These are phyloP conservation scores for Teunomyces pallodes DNA, from an alignment of 805 yeast species.

Conservation along the genomic window DNA sequence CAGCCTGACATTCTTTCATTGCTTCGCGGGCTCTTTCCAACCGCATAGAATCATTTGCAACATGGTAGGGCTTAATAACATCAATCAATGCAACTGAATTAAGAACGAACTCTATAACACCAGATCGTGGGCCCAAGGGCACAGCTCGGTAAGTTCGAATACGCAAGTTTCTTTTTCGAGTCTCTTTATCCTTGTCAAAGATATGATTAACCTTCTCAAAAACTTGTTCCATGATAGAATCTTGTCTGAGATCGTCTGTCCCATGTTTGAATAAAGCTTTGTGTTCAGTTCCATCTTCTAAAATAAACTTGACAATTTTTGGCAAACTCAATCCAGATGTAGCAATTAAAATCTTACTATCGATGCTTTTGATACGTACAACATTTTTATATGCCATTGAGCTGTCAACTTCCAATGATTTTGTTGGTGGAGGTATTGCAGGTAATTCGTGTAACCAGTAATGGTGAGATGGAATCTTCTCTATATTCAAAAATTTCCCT, in stretches of 20 bases:
- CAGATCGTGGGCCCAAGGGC: constrained; percentile 84
- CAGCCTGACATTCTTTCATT: constrained; percentile 59
- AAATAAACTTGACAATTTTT: constrained; percentile 58
- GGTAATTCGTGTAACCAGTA: constrained; percentile 49
- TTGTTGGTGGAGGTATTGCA: constrained; percentile 67
- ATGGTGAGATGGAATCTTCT: constrained; percentile 38
- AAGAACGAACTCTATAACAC: constrained; percentile 86
- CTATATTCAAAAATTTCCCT: constrained; percentile 29
- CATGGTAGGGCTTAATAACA: constrained; percentile 64
- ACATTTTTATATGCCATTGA: constrained; percentile 44
- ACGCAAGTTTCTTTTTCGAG: constrained; percentile 55
- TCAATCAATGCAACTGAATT: constrained; percentile 72
- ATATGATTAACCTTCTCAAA: constrained; percentile 80
- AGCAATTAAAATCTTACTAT: constrained; percentile 56
- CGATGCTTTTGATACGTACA: constrained; percentile 48
- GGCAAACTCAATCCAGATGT: constrained; percentile 85
- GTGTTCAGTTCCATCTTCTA: constrained; percentile 58
- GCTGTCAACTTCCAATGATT: constrained; percentile 39
- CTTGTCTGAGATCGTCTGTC: constrained; percentile 90
- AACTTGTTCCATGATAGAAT: constrained; percentile 96
- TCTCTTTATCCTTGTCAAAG: constrained; percentile 51
- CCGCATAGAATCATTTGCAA: constrained; percentile 42
- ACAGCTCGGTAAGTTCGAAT: constrained; percentile 86
- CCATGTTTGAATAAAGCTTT: constrained; percentile 77
- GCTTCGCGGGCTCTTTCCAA: constrained; percentile 57